A percentile compares a stretch with the other conserved stretches of the same genome.
Evolutionary conservation across 306 rosid genomes (phyloP).

Genomic region (Ochetophila trinervis): DNA sequence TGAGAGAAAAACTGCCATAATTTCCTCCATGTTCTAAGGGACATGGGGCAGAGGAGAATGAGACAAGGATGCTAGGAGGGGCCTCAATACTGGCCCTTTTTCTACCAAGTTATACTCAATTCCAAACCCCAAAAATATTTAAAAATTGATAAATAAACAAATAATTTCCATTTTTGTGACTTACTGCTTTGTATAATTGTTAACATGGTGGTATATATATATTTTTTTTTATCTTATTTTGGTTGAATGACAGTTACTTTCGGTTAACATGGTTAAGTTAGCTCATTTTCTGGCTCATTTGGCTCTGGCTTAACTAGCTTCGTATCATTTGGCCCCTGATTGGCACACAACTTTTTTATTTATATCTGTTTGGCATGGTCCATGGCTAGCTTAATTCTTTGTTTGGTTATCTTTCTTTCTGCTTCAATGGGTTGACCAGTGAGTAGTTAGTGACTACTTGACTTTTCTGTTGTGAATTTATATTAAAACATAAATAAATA

Average conservation of each 20-base stretch:
- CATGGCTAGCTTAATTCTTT: neutral
- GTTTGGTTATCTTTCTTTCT: conserved; percentile 21
- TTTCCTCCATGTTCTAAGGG: conserved; percentile 93
- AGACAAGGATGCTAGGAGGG: conserved; percentile 68
- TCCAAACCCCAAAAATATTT: conserved; percentile 24
- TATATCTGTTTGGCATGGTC: conserved; percentile 3
- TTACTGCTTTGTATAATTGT: neutral
- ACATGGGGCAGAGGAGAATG: conserved; percentile 63
- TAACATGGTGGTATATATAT: neutral
- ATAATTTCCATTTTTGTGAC: neutral
- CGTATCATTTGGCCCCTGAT: conserved; percentile 2
- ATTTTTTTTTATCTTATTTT: neutral
- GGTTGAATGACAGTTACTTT: conserved; percentile 34
- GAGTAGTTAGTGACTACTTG: conserved; percentile 9
- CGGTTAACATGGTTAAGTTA: conserved; percentile 20
- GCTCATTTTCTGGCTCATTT: neutral
- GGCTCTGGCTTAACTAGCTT: conserved; percentile 1
- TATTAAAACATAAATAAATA: no score
- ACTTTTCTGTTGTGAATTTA: neutral
- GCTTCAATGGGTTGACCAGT: conserved; percentile 8
- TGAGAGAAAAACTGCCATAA: conserved; percentile 59
- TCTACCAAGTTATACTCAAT: conserved; percentile 41
- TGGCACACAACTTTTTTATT: conserved; percentile 6
- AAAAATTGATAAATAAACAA: conserved; percentile 16
- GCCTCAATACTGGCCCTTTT: conserved; percentile 38